A percentile compares a stretch with the other conserved stretches of the same genome.
phyloP scores from a whole-genome alignment of 805 yeast genomes.

The Peterozyma toletana region DNA sequence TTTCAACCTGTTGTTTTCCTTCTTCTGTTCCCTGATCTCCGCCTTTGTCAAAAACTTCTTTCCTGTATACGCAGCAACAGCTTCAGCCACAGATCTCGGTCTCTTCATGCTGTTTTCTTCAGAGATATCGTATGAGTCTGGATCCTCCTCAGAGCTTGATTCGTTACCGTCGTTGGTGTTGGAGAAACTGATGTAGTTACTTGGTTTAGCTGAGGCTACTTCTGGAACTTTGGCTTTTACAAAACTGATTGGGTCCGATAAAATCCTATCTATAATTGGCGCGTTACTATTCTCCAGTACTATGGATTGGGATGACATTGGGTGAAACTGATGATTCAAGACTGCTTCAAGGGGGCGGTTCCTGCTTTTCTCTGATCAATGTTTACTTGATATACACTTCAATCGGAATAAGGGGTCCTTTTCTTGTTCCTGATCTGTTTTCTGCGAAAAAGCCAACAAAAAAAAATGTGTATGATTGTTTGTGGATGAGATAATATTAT shows the following conservation, averaged over 20 bases:
- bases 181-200: constrained; percentile 37
- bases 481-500: no score
- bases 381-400: no score
- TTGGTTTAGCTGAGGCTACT: constrained; percentile 34
- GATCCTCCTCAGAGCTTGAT: constrained; percentile 6
- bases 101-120: constrained; percentile 3
- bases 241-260: constrained; percentile 57
- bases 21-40: constrained; percentile 26
- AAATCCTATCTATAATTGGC: constrained; percentile 57
- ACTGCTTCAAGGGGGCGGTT: no score
- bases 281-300: constrained; percentile 19
- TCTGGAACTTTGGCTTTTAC: constrained; percentile 54
- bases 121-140: neutral
- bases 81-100: constrained; percentile 49
- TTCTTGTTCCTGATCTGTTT: no score
- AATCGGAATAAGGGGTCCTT: no score
- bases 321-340: no score
- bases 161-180: constrained; percentile 8
- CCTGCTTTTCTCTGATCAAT: no score
- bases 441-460: no score
- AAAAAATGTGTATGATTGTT: no score
- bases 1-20: constrained; percentile 15
- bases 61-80: constrained; percentile 51
- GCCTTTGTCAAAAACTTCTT: constrained; percentile 44
- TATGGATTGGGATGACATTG: no score